Percentiles rank a stretch among this genome's conserved stretches.
These are phyloP conservation scores for Ophiostoma sp. DNA, from an alignment of 2,329 filamentous ascomycete genomes.

Conservation along the genomic window DNA sequence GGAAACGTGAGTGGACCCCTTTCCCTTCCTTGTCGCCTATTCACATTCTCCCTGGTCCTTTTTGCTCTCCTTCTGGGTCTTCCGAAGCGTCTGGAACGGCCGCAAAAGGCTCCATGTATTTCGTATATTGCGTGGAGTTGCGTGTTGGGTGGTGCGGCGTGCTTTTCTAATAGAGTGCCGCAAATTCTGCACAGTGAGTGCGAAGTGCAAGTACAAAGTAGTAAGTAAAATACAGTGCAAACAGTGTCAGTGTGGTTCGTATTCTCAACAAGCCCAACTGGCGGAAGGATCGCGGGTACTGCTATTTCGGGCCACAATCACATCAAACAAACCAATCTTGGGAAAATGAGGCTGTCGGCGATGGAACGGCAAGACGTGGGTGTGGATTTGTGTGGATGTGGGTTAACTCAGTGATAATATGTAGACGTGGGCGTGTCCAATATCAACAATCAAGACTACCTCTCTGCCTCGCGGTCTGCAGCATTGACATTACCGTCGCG, in stretches of 20 bases:
- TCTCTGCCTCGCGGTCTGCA: background rate
- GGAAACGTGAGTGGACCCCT: background rate
- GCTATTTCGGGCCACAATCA: constrained; percentile 15
- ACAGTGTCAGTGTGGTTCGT: background rate
- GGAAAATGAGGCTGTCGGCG: background rate
- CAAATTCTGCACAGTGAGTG: background rate
- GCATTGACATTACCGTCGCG: constrained; percentile 2
- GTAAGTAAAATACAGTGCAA: background rate
- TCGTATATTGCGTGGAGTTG: background rate
- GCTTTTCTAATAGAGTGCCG: background rate
- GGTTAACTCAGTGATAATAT: background rate
- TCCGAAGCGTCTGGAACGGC: constrained; percentile 18
- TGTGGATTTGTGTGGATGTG: background rate
- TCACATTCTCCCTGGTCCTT: background rate
- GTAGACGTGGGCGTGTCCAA: background rate
- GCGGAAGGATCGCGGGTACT: background rate
- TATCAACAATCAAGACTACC: background rate
- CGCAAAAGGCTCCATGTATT: background rate
- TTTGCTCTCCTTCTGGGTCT: background rate
- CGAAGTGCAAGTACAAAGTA: too few species aligned
- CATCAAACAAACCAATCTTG: constrained; percentile 1
- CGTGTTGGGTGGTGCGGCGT: background rate
- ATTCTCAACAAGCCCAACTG: background rate
- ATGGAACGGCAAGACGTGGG: background rate
- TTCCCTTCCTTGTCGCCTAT: background rate